These are phyloP conservation scores for Cordyceps fumosorosea DNA, from an alignment of 2,329 filamentous ascomycete genomes.

Conservation along the genomic window DNA sequence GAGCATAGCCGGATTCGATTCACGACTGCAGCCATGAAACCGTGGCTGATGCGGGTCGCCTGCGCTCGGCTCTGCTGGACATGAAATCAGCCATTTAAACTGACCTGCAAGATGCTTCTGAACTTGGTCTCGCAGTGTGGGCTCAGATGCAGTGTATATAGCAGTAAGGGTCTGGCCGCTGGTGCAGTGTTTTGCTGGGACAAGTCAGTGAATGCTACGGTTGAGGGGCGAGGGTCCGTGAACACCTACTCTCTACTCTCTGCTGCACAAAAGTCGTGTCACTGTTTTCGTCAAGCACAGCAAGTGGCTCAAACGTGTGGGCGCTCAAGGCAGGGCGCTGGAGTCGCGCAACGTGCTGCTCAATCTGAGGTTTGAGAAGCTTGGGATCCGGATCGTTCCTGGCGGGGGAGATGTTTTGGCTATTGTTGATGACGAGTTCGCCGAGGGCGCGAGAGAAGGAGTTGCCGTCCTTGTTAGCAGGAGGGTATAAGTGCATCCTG, in stretches of 20 bases:
- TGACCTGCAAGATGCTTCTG: slow-evolving; percentile 40
- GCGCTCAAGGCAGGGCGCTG: slow-evolving; percentile 25
- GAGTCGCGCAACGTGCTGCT: slow-evolving; percentile 19
- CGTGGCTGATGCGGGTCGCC: slow-evolving; percentile 16
- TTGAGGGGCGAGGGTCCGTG: slow-evolving; percentile 11
- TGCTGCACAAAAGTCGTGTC: neutral
- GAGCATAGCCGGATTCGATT: slow-evolving; percentile 19
- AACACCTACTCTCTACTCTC: neutral
- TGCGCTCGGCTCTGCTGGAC: slow-evolving; percentile 25
- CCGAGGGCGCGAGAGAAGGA: slow-evolving; percentile 17
- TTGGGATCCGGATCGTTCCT: slow-evolving; percentile 15
- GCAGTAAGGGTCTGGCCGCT: slow-evolving; percentile 14
- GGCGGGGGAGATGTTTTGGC: slow-evolving; percentile 17
- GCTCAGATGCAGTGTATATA: slow-evolving; percentile 17
- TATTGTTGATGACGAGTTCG: slow-evolving; percentile 22
- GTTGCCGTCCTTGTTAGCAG: slow-evolving; percentile 7
- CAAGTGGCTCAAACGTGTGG: slow-evolving; percentile 27
- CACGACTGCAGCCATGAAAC: slow-evolving; percentile 17
- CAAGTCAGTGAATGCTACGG: slow-evolving; percentile 13
- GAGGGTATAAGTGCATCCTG: slow-evolving; percentile 9
- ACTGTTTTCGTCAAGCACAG: slow-evolving; percentile 8
- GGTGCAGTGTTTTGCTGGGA: neutral
- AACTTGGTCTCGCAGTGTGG: slow-evolving; percentile 27
- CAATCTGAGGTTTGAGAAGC: slow-evolving; percentile 15
- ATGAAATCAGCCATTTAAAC: slow-evolving; percentile 44